Conservation (phyloP, 805 yeast species). For the Tetrapisispora pingtungensis region DNA sequence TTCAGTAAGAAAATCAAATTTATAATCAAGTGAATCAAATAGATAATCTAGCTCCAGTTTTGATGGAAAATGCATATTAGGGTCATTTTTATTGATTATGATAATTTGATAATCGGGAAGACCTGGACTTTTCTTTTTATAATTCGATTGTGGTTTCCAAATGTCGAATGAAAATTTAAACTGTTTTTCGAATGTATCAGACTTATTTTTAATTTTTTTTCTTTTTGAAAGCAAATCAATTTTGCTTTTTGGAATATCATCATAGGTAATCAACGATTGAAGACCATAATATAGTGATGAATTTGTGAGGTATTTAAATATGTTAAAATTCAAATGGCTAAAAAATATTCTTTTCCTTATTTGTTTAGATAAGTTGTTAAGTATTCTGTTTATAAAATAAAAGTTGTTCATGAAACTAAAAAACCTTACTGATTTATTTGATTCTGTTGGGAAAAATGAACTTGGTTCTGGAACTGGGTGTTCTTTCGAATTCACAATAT, state of each 20-base stretch:
- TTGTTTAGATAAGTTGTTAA: background rate
- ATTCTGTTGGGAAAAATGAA: constrained; percentile 11
- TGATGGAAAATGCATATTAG: constrained; percentile 36
- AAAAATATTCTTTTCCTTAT: constrained; percentile 16
- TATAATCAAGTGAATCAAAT: constrained; percentile 25
- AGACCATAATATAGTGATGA: constrained; percentile 26
- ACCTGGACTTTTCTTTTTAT: constrained; percentile 61
- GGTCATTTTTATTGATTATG: constrained; percentile 39
- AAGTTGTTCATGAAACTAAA: background rate
- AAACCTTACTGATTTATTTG: background rate
- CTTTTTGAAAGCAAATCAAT: constrained; percentile 4
- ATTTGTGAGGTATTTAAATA: constrained; percentile 16
- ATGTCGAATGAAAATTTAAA: constrained; percentile 46
- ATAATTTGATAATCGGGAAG: constrained; percentile 66
- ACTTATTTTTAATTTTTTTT: background rate
- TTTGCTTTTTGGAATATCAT: constrained; percentile 9
- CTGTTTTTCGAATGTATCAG: background rate
- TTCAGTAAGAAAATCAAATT: constrained; percentile 28
- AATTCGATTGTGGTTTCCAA: constrained; percentile 74
- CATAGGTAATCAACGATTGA: constrained; percentile 21
- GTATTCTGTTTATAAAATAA: background rate
- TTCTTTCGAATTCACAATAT: constrained; percentile 39
- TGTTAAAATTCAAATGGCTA: constrained; percentile 12
- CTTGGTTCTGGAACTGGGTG: constrained; percentile 1
- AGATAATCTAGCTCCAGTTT: constrained; percentile 33